Percentiles rank a stretch among this genome's conserved stretches.
phyloP scores from a whole-genome alignment of 345 rosid genomes.

The Eucalyptus coolabah region DNA sequence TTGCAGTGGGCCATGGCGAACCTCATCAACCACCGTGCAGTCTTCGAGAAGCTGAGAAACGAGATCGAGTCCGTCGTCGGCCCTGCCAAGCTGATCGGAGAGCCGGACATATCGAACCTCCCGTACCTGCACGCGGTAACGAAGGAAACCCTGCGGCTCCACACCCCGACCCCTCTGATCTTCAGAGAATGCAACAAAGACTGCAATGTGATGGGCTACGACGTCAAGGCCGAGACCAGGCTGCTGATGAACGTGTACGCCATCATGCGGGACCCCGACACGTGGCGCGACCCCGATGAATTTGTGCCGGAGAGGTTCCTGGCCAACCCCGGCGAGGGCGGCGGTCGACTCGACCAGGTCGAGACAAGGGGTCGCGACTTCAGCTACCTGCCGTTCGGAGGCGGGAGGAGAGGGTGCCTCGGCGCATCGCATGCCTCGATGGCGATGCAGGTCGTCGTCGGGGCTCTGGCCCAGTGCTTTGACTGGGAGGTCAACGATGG shows the following conservation, averaged over 20 bases:
- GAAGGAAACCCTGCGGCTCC: conserved; percentile 28
- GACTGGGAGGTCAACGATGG: conserved; percentile 8
- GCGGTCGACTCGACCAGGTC: conserved; percentile 1
- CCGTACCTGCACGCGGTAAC: conserved; percentile 33
- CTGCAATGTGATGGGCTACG: conserved; percentile 18
- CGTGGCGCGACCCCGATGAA: conserved; percentile 23
- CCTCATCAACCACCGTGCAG: conserved; percentile 22
- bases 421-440: conserved; percentile 14
- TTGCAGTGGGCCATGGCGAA: conserved; percentile 50
- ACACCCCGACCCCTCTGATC: conserved; percentile 41
- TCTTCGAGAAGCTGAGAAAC: conserved; percentile 16
- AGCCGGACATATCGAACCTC: conserved; percentile 25
- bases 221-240: conserved; percentile 21
- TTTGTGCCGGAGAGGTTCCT: conserved; percentile 44
- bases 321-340: conserved; percentile 6
- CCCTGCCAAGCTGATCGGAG: conserved; percentile 12
- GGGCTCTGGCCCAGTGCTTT: conserved; percentile 17
- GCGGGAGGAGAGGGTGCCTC: conserved; percentile 20
- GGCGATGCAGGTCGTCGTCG: conserved; percentile 6
- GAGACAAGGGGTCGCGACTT: conserved; percentile 19
- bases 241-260: conserved; percentile 28
- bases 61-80: conserved; percentile 24
- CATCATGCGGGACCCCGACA: conserved; percentile 30
- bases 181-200: conserved; percentile 35
- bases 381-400: conserved; percentile 16